Base-by-base conservation (phyloP, 495 filamentous ascomycete genomes). In the Aspergillus wentii region DNA sequence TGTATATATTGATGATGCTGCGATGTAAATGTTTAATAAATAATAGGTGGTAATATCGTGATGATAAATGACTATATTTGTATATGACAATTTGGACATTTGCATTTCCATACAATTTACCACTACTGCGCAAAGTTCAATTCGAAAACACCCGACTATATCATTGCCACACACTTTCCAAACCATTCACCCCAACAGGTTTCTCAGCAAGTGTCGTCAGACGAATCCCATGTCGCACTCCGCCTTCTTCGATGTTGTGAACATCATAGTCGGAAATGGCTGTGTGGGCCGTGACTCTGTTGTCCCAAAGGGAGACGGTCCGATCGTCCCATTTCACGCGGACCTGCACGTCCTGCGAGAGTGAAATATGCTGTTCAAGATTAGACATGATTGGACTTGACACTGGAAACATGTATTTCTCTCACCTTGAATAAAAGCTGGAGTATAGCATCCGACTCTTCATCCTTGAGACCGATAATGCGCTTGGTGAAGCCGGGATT, bases 211-310 rank as follows among this genome's bases (percentile, higher is more conserved):
- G 49, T 3, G 69, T 71, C 2, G 68, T 73, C 33, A 72, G 62
- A 5, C 69, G 56, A 41, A 72, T 64, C 2, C 69, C 69, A 45
- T 72, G 69, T 18, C 48, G 33, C 16, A 46, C 35, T 5, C 69
- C 71, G 43, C 72, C 70, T n/a, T n/a, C n/a, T n/a, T n/a, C n/a
- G n/a, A n/a, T n/a, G 33, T 59, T 57, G 29, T 58, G 56, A 30
- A 64, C 56, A 42, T 74, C 64, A 36, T 71, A 76, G 40, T 76
- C 71, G 3, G 61, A 67, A 30, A 75, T 73, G 9, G 70, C 71
- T n/a, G 71, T 72, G 43, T 76, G 72, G 3, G 68, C 66, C 2
- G 72, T 76, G 35, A 54, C 26, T 1, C 44, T 40, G 19, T 48
- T 41, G 21, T 76, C 72, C 64, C 67, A 76, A 2, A 73, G 55